These are phyloP conservation scores for Avena insularis DNA, from an alignment of 176 grass and related monocot genomes.

Conservation along the genomic window DNA sequence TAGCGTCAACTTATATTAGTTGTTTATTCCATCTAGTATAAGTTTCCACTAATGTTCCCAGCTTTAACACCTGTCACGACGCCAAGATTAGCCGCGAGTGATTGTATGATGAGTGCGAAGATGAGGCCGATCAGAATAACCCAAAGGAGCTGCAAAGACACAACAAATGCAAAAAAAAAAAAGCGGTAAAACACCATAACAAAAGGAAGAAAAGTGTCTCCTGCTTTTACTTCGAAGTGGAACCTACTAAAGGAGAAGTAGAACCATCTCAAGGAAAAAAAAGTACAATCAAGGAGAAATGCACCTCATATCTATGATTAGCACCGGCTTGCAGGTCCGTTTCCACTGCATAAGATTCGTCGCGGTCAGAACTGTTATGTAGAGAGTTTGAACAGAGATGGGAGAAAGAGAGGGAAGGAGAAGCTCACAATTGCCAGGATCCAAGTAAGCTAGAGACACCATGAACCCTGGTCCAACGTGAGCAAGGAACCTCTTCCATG, in stretches of 20 bases:
- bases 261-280: background rate
- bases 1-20: too few species aligned
- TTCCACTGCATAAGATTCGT: constrained; percentile 65
- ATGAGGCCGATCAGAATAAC: constrained; percentile 78
- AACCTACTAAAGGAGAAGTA: background rate
- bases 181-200: background rate
- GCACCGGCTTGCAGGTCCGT: constrained; percentile 85
- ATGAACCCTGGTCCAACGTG: constrained; percentile 94
- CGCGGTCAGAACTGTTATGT: background rate
- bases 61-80: constrained; percentile 70
- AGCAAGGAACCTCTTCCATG: constrained; percentile 70
- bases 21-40: too few species aligned
- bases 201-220: background rate
- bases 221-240: background rate
- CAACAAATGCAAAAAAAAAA: background rate
- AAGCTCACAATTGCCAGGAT: constrained; percentile 80
- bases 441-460: constrained; percentile 84
- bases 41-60: background rate
- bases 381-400: background rate
- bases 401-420: constrained; percentile 22
- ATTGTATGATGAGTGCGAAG: constrained; percentile 87
- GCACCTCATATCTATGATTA: constrained; percentile 84
- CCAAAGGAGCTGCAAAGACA: constrained; percentile 73
- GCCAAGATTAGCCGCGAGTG: constrained; percentile 82
- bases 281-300: background rate